A percentile compares a stretch with the other conserved stretches of the same genome.
phyloP scores from a whole-genome alignment of 2,329 filamentous ascomycete genomes.

The Didymella lethalis region DNA sequence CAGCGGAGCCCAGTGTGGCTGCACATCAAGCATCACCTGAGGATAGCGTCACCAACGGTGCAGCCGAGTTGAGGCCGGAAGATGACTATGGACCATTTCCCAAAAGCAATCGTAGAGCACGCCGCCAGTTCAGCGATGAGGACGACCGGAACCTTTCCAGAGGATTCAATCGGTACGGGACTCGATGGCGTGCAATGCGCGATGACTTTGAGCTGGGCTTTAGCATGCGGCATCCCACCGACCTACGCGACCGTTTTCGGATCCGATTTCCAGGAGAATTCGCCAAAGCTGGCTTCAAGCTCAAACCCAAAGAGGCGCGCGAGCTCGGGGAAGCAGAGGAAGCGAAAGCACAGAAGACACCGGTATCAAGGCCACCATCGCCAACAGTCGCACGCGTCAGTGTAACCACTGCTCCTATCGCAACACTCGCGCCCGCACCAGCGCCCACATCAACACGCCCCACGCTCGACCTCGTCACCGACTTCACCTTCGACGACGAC shows the following conservation, averaged over 20 bases:
- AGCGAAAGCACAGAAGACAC: conserved; percentile 1
- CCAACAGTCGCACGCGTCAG: neutral
- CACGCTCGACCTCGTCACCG: conserved; percentile 30
- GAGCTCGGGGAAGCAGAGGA: conserved; percentile 28
- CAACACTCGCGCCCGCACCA: neutral
- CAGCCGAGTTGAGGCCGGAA: conserved; percentile 45
- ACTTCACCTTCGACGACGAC: conserved; percentile 31
- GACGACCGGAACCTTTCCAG: conserved; percentile 67
- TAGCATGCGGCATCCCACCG: conserved; percentile 60
- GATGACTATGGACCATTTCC: conserved; percentile 60
- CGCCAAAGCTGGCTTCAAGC: conserved; percentile 56
- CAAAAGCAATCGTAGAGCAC: conserved; percentile 60
- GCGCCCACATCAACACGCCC: conserved; percentile 19
- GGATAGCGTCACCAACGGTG: neutral
- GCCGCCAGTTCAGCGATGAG: conserved; percentile 62
- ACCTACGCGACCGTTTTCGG: conserved; percentile 68
- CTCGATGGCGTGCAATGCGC: conserved; percentile 67
- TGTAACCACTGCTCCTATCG: neutral
- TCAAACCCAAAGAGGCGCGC: conserved; percentile 43
- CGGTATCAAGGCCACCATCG: neutral
- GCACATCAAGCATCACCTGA: neutral
- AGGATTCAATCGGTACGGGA: conserved; percentile 66
- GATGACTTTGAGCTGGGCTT: conserved; percentile 63
- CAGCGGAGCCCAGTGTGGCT: neutral
- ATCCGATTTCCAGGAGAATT: conserved; percentile 67